Evolutionary conservation across 345 rosid genomes (phyloP).

Genomic region (Pugionium cornutum): DNA sequence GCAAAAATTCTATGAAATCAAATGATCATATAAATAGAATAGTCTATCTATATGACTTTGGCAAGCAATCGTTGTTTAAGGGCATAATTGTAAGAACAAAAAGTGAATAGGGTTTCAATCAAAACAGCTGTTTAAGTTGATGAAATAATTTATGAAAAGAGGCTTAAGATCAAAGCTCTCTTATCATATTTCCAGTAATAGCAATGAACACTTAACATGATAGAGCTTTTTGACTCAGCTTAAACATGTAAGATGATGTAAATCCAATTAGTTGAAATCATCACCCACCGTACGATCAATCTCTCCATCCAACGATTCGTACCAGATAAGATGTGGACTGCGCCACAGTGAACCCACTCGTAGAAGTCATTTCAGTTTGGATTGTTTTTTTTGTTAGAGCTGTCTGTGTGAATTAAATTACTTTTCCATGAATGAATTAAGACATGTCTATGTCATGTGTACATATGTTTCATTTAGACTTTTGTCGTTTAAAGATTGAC

Average conservation of each 20-base stretch:
- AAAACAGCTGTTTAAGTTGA: slow-evolving; percentile 40
- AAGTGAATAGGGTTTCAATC: slow-evolving; percentile 29
- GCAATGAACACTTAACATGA: slow-evolving; percentile 49
- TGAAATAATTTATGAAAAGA: slow-evolving; percentile 18
- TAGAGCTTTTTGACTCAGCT: slow-evolving; percentile 55
- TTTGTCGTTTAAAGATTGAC: slow-evolving; percentile 42
- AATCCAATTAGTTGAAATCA: slow-evolving; percentile 34
- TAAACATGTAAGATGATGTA: slow-evolving; percentile 54
- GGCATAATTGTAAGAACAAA: neutral
- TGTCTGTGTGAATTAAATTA: neutral
- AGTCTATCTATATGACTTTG: slow-evolving; percentile 1
- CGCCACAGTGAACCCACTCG: slow-evolving; percentile 50
- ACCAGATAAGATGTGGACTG: slow-evolving; percentile 48
- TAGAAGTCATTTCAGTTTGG: slow-evolving; percentile 39
- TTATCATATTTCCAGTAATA: slow-evolving; percentile 49
- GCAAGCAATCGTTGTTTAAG: too few relatives aligned
- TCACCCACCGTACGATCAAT: slow-evolving; percentile 27
- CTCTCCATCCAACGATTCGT: slow-evolving; percentile 30
- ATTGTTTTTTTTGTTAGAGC: slow-evolving; percentile 4
- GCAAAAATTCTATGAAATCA: slow-evolving; percentile 13
- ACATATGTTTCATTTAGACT: slow-evolving; percentile 41
- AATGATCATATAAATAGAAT: slow-evolving; percentile 7
- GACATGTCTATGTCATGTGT: slow-evolving; percentile 39
- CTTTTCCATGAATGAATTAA: slow-evolving; percentile 19
- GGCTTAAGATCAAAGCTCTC: slow-evolving; percentile 42